Evolutionary conservation across 108 stramenopile species (phyloP), one percentile per base, ranked within the genome.

Genomic region (Fistulifera pelliculosa): DNA sequence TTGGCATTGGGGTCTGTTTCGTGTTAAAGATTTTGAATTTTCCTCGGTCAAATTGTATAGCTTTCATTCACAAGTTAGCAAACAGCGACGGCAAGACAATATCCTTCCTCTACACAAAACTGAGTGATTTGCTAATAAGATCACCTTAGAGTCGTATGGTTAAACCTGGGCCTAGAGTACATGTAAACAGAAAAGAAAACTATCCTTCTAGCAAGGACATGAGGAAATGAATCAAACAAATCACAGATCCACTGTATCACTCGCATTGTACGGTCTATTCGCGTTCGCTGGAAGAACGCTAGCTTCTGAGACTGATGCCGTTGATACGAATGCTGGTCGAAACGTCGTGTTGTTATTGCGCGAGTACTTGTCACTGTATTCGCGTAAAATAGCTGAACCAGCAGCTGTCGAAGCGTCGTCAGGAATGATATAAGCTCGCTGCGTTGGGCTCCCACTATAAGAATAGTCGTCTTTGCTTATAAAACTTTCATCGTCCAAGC

Each of bases 211-310:
- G 4, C 3, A 45, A 45, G 17, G 5, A 45, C 21, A 21, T 17
- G 19, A 21, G 11, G 44, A 4, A 11, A 45, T 10, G 21, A 45
- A 17, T 2, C 21, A 11, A 13, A 5, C 17, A 21, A 3, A 3
- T 45, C 44, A 45, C 11, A 45, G 44, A 21, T 45, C 21, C 7
- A 45, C 44, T 5, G 44, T 45, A 45, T 45, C 44, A 8, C 11
- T 21, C 7, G 44, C 3, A 17, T 21, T 17, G 44, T 45, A 45
- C 11, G 44, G 17, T 11, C 44, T 17, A 45, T 8, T 45, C 19
- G 5, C 5, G 3, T 11, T 45, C 11, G 44, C 5, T 45, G 4
- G 17, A 5, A 5, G 21, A 17, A 5, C 11, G 19, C 21, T 45
- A 17, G 44, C 4, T 17, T 2, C 11, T 11, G 19, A 17, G 11